Base-by-base conservation (phyloP, 1,284 basidiomycete genomes). In the Chiua sp. region DNA sequence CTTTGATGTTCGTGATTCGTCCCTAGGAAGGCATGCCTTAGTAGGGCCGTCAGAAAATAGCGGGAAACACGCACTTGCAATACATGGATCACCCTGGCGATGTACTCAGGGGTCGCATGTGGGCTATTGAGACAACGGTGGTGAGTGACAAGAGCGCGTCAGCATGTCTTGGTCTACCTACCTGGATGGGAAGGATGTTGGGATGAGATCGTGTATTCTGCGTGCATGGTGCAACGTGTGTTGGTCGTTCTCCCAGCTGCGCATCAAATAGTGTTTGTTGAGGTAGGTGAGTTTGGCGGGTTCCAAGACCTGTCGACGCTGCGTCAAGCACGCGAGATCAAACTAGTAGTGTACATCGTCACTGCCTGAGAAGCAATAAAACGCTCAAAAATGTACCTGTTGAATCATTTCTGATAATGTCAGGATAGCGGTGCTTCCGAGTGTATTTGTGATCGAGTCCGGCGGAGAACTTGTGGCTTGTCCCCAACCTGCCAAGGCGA, bases 401-500 rank as follows among this genome's bases (percentile, higher is more conserved):
- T 84, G 69, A 50, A 90, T 82, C 73, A 95, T 81, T 55, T 92
- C 84, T 1, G 80, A 66, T 33, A 93, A 74, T 1, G 82, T 84
- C 81, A 94, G 84, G 12, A 92, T 72, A 3, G 80, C 77, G 1
- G 87, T 90, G 65, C 87, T 90, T 54, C 87, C 85, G 2, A 88
- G 89, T 7, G 84, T 83, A 35, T 77, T 76, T 49, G 73, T 62
- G 52, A 59, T 59, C 35, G 69, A 57, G 6, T 70, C 58, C 10
- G 60, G 55, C 26, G 67, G 54, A 2, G 72, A 65, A 13, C 66
- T 59, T 1, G 74, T 53, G 0, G 64, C 56, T 23, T 66, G 61
- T 47, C 94, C 95, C 92, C 96, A 98, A 0, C 98, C 97, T 51
- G 96, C 91, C 26, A 98, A 78, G 1, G 92, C 95, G 4, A 98